Evolutionary conservation across 2,329 filamentous ascomycete species (phyloP).

Genomic region (Ambrosiella beaveri): DNA sequence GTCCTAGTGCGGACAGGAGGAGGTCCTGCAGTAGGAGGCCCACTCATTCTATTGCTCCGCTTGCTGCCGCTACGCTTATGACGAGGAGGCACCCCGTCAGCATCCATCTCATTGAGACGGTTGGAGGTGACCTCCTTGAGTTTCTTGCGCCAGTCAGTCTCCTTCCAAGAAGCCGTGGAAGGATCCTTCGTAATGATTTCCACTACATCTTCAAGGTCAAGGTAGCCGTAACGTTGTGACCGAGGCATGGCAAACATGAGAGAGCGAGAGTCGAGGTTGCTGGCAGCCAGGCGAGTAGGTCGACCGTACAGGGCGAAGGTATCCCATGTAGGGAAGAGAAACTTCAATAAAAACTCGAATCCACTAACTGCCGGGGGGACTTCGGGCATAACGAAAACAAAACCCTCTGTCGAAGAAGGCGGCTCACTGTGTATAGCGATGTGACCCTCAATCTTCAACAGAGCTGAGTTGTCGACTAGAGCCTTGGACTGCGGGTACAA

Average conservation of each 20-base stretch:
- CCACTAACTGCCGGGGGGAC: conserved; percentile 78
- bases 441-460: conserved; percentile 83
- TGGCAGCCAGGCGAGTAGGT: conserved; percentile 70
- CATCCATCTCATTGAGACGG: conserved; percentile 50
- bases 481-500: conserved; percentile 92
- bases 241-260: conserved; percentile 98
- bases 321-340: conserved; percentile 86
- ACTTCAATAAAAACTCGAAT: conserved; percentile 88
- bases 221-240: conserved; percentile 70
- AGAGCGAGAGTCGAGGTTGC: conserved; percentile 69
- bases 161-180: conserved; percentile 54
- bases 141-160: conserved; percentile 75
- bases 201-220: conserved; percentile 75
- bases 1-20: conserved; percentile 20
- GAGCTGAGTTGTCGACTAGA: conserved; percentile 80
- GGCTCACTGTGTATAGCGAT: conserved; percentile 74
- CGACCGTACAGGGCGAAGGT: conserved; percentile 83
- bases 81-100: conserved; percentile 22
- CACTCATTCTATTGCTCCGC: conserved; percentile 38
- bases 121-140: conserved; percentile 76
- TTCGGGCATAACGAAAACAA: conserved; percentile 97
- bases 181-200: conserved; percentile 62
- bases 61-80: conserved; percentile 39
- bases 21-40: conserved; percentile 20
- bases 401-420: conserved; percentile 68